Conservation (phyloP, 345 rosid genomes). For the Citrus australasica region DNA sequence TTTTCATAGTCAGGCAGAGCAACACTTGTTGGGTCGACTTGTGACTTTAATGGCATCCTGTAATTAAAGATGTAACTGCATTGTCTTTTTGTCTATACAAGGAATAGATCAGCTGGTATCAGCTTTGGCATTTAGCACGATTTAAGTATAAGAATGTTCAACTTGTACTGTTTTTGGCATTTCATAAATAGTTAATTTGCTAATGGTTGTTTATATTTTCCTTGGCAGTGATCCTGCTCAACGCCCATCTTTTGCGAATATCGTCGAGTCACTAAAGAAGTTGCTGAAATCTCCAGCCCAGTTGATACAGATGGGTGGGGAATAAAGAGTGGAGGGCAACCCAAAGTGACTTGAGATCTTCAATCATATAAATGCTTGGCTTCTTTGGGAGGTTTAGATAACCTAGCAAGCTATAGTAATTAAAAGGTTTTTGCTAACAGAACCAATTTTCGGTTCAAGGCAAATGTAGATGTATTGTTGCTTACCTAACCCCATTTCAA, state of each 20-base stretch:
- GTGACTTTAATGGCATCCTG: background rate
- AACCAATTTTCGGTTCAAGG: conserved; percentile 11
- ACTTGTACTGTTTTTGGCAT: background rate
- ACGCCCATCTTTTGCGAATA: conserved; percentile 64
- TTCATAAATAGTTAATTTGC: background rate
- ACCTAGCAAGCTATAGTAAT: background rate
- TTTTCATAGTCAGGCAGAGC: background rate
- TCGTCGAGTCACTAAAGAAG: conserved; percentile 73
- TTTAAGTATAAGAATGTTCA: background rate
- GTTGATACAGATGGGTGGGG: conserved; percentile 57
- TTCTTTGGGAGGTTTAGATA: background rate
- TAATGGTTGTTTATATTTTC: conserved; percentile 1
- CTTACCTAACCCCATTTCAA: conserved; percentile 22
- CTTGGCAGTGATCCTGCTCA: conserved; percentile 61
- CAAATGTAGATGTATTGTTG: conserved; percentile 29
- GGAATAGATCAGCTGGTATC: background rate
- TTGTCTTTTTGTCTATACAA: too few species aligned
- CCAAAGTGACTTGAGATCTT: background rate
- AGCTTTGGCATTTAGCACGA: background rate
- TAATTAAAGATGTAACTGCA: background rate
- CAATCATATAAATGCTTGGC: background rate
- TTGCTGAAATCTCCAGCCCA: conserved; percentile 72
- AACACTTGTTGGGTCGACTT: too few species aligned
- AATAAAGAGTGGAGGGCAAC: background rate
- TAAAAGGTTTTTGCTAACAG: conserved; percentile 10